These are phyloP conservation scores for Furcasterigmium sp. DNA, from an alignment of 2,329 filamentous ascomycete species.

Conservation along the genomic window DNA sequence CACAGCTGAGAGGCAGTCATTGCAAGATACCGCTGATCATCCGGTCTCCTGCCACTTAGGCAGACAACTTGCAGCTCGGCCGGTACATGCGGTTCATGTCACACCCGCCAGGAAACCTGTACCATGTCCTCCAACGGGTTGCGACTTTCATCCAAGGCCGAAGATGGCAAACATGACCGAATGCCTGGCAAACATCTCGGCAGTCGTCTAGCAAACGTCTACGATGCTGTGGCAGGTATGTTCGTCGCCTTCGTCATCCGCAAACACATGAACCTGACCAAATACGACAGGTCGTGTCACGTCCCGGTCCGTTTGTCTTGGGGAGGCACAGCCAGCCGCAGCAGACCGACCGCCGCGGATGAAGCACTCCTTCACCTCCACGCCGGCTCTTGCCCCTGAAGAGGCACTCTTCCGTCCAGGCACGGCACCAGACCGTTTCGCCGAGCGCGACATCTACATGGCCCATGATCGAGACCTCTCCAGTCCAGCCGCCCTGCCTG, in stretches of 20 bases:
- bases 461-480: conserved; percentile 53
- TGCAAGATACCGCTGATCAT: too few species aligned
- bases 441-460: conserved; percentile 68
- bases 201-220: conserved; percentile 49
- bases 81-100: too few species aligned
- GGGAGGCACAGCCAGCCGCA: not conserved
- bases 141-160: too few species aligned
- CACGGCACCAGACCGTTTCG: conserved; percentile 61
- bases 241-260: conserved; percentile 1
- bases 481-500: conserved; percentile 50
- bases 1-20: too few species aligned
- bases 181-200: conserved; percentile 10
- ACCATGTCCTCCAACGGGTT: too few species aligned
- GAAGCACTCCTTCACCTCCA: conserved; percentile 19
- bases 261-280: not conserved
- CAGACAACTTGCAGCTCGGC: too few species aligned
- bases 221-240: conserved; percentile 68
- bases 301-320: conserved; percentile 1
- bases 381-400: conserved; percentile 54
- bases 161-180: conserved; percentile 4
- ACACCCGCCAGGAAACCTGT: too few species aligned
- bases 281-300: conserved; percentile 7
- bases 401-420: conserved; percentile 64
- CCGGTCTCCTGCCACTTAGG: too few species aligned
- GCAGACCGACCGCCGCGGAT: conserved; percentile 5